phyloP scores from a whole-genome alignment of 1,139 yeast species.

The Kodamaea anthophila region DNA sequence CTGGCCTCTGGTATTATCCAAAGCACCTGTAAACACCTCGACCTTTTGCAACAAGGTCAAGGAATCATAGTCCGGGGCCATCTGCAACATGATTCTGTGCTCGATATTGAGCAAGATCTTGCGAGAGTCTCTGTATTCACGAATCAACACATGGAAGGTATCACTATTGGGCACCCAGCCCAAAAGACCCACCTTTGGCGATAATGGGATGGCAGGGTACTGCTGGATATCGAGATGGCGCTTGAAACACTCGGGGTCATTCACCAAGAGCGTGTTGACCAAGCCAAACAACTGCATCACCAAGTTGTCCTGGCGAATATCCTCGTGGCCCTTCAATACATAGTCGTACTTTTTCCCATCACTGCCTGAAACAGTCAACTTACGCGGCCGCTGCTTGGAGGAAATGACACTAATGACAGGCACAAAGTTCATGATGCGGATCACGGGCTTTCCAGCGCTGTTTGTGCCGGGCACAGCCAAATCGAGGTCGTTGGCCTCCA shows the following conservation, averaged over 20 bases:
- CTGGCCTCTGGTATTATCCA: conserved; percentile 94
- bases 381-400: conserved; percentile 93
- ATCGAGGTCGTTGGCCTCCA: conserved; percentile 73
- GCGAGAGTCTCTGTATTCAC: conserved; percentile 88
- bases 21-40: conserved; percentile 92
- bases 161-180: conserved; percentile 99
- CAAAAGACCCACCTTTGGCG: conserved; percentile 93
- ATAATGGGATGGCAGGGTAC: conserved; percentile 88
- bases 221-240: conserved; percentile 90
- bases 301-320: conserved; percentile 92
- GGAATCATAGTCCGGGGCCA: conserved; percentile 97
- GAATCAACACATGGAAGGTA: conserved; percentile 87
- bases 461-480: conserved; percentile 95
- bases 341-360: conserved; percentile 89
- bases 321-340: conserved; percentile 91
- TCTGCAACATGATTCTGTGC: conserved; percentile 91
- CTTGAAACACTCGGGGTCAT: conserved; percentile 94
- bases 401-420: conserved; percentile 85
- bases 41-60: conserved; percentile 85
- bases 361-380: conserved; percentile 70
- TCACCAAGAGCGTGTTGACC: conserved; percentile 81
- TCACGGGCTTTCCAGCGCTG: conserved; percentile 74
- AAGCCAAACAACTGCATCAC: conserved; percentile 97
- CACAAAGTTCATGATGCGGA: conserved; percentile 69
- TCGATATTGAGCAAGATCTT: conserved; percentile 87